Conservation (phyloP, 2,329 filamentous ascomycete genomes). For the Phyllachora maydis region DNA sequence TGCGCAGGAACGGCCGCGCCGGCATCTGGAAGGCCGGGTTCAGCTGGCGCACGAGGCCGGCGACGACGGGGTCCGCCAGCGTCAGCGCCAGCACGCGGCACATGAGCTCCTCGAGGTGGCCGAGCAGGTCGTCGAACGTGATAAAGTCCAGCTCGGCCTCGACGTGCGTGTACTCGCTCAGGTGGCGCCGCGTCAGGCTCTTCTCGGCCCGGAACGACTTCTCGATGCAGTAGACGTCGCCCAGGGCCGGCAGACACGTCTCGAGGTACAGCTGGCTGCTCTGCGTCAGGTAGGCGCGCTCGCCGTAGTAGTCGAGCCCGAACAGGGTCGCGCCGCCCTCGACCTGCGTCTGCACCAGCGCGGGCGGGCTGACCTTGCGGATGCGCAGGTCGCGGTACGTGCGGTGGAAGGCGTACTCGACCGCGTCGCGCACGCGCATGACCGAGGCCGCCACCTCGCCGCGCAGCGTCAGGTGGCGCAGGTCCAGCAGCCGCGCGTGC, state of each 20-base stretch:
- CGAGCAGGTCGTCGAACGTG: slow-evolving; percentile 71
- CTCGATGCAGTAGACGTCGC: slow-evolving; percentile 94
- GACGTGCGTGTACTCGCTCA: slow-evolving; percentile 92
- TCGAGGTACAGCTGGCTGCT: slow-evolving; percentile 96
- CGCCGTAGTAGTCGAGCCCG: slow-evolving; percentile 40
- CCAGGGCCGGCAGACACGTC: slow-evolving; percentile 74
- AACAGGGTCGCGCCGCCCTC: slow-evolving; percentile 87
- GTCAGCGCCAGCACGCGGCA: slow-evolving; percentile 67
- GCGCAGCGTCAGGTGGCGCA: slow-evolving; percentile 68
- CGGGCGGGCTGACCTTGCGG: slow-evolving; percentile 72
- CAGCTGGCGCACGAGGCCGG: slow-evolving; percentile 57
- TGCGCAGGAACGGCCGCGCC: slow-evolving; percentile 72
- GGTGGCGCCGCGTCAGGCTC: slow-evolving; percentile 77
- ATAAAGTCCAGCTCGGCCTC: slow-evolving; percentile 96
- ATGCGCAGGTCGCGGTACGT: slow-evolving; percentile 59
- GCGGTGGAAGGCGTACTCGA: slow-evolving; percentile 63
- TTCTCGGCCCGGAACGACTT: slow-evolving; percentile 98
- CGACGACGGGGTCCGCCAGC: slow-evolving; percentile 52
- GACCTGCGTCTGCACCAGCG: slow-evolving; percentile 86
- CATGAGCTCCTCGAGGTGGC: slow-evolving; percentile 71
- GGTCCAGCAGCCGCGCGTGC: slow-evolving; percentile 50
- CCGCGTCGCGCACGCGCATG: slow-evolving; percentile 67
- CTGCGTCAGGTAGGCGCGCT: slow-evolving; percentile 85
- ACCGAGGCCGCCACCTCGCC: slow-evolving; percentile 69
- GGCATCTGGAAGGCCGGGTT: slow-evolving; percentile 82